A percentile compares a stretch with the other conserved stretches of the same genome.
Evolutionary conservation across 495 filamentous ascomycete genomes (phyloP).

Genomic region (Aspergillus saccharolyticus): DNA sequence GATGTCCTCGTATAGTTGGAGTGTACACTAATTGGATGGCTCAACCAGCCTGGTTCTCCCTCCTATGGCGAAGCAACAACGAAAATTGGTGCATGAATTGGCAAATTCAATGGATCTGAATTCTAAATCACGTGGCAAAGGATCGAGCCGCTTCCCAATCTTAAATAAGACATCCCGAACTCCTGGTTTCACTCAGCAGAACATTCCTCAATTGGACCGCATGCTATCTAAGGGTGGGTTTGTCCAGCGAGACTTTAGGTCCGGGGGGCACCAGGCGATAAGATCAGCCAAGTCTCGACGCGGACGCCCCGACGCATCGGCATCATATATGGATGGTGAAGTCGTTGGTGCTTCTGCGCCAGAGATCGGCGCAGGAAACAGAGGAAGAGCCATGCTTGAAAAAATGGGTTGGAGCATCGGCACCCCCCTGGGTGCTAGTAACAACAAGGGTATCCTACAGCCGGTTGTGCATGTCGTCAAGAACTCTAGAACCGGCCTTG

Average conservation of each 20-base stretch:
- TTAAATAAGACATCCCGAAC: slow-evolving; percentile 70
- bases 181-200: slow-evolving; percentile 43
- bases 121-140: slow-evolving; percentile 77
- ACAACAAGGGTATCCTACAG: slow-evolving; percentile 83
- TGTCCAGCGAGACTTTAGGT: slow-evolving; percentile 29
- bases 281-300: slow-evolving; percentile 29
- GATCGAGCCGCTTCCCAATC: slow-evolving; percentile 66
- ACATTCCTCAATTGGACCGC: slow-evolving; percentile 32
- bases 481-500: slow-evolving; percentile 77
- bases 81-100: slow-evolving; percentile 72
- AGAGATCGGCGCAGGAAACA: slow-evolving; percentile 79
- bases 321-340: slow-evolving; percentile 77
- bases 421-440: slow-evolving; percentile 73
- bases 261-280: slow-evolving; percentile 21
- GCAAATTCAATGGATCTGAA: slow-evolving; percentile 67
- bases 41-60: slow-evolving; percentile 66
- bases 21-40: not conserved
- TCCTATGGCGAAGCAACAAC: slow-evolving; percentile 72
- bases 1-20: not conserved
- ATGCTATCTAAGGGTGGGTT: slow-evolving; percentile 31
- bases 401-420: slow-evolving; percentile 97
- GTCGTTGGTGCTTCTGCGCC: slow-evolving; percentile 79
- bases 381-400: slow-evolving; percentile 82
- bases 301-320: slow-evolving; percentile 38
- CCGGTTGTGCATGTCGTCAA: slow-evolving; percentile 88